Base-by-base conservation (phyloP, 1,284 basidiomycete genomes). In the Fomitopsis palustris region DNA sequence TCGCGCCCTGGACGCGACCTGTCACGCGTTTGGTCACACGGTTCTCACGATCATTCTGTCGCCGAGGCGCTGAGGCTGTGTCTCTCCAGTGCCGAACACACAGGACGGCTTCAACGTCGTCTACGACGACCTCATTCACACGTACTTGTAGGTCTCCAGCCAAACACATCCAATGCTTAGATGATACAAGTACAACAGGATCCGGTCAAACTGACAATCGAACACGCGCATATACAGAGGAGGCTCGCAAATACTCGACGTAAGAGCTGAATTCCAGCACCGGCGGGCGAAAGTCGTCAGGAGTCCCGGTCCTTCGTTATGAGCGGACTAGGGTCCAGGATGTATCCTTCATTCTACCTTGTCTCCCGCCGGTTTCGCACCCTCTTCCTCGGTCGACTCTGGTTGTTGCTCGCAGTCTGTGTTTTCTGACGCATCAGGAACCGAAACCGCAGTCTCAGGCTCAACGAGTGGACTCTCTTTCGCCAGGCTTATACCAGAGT, bases 381-480 rank as follows among this genome's bases (percentile, higher is more conserved):
- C 55, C 56, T 61, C 60, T 25, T 58, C 49, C 19, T 62, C 63
- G 33, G 49, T 55, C 31, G 62, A 12, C 21, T 60, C 39, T 9
- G 38, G 16, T 29, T 41, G 39, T 25, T 56, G 25, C 17, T 54
- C 53, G 31, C 49, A 55, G 19, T 55, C 54, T 12, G 16, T 21
- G 35, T 5, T 21, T 49, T 52, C 47, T 53, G 39, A 10, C 8
- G 54, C 25, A 21, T 43, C 59, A 29, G 53, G n/a, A 25, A 31
- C 49, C n/a, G 45, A 54, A 23, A 47, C 62, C 39, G 55, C 61
- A 12, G 51, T 59, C 53, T 62, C 55, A 21, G 56, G 58, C 45
- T 72, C 71, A 7, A 81, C 77, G 45, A 88, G 76, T 5, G 80
- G 78, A 64, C 85, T 87, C 73, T 90, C 88, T 68, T 86, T 86